phyloP scores from a whole-genome alignment of 208 protist genomes.

The Wallacemonas rigidus region DNA sequence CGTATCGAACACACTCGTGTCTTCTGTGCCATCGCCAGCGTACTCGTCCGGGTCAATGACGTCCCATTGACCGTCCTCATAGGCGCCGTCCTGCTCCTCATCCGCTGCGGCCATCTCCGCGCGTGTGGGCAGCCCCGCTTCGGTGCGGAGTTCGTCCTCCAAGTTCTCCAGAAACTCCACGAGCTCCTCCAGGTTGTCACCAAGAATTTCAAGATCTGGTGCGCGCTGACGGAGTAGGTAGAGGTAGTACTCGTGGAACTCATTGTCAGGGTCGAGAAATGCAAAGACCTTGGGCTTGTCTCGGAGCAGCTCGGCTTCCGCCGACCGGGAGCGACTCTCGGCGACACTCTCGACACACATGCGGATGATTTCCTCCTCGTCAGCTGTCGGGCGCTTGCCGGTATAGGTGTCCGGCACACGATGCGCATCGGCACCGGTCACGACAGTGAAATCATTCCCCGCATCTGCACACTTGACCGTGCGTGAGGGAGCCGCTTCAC shows the following conservation, averaged over 20 bases:
- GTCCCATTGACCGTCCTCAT: constrained; percentile 18
- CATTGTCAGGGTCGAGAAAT: constrained; percentile 84
- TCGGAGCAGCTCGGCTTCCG: constrained; percentile 75
- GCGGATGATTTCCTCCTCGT: constrained; percentile 69
- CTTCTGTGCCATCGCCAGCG: constrained; percentile 33
- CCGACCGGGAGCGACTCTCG: constrained; percentile 58
- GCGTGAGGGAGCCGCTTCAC: not conserved
- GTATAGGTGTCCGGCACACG: constrained; percentile 47
- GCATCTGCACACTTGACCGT: not conserved
- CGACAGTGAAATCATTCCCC: constrained; percentile 1
- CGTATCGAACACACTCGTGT: constrained; percentile 13
- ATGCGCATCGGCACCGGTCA: constrained; percentile 15
- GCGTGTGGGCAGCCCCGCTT: constrained; percentile 43
- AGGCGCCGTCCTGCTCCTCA: constrained; percentile 12
- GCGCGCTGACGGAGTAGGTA: constrained; percentile 73
- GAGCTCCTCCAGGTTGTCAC: constrained; percentile 85
- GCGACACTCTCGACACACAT: constrained; percentile 62
- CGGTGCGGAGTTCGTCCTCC: constrained; percentile 66
- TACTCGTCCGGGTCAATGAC: constrained; percentile 2
- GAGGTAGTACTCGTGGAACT: constrained; percentile 89
- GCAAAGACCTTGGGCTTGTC: constrained; percentile 71
- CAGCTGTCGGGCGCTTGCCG: constrained; percentile 64
- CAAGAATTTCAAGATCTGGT: constrained; percentile 81
- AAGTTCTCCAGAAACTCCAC: constrained; percentile 64
- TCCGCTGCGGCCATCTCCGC: constrained; percentile 17